Evolutionary conservation across 1,139 yeast genomes (phyloP), one percentile per base, ranked within the genome.

Genomic region (Diutina rugosa): DNA sequence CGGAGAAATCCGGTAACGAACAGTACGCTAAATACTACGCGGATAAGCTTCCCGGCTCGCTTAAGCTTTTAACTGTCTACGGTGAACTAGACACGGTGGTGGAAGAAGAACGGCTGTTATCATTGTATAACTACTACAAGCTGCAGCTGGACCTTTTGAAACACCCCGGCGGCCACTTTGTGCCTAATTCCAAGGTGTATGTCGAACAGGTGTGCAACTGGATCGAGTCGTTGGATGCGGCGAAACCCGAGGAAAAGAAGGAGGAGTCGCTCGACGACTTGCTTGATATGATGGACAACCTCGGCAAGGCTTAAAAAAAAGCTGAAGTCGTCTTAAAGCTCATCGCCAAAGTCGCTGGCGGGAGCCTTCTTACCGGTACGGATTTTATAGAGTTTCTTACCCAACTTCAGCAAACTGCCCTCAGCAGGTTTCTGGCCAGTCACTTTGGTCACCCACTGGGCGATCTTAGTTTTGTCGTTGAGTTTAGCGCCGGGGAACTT

Each of bases 11-110:
- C 38, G 59, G 60, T 59, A 62, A 62, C 7, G 54, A 59, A 46
- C 21, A n/a, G 7, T 69, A 68, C 57, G 61, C 61, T 30, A 57
- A 62, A 5, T 68, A 64, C 57, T 84, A 81, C 41, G 60, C 67
- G 1, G 58, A 58, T 18, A 57, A 58, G 6, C 59, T 58, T 1
- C 61, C 58, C 2, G 55, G 49, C 14, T 44, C 58, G 18, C 55
- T 59, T 12, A 62, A 85, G 55, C 67, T 84, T 1, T 71, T 93
- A 56, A 97, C 90, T 66, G 85, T 93, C 0, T 71, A 84, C 57
- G 98, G 98, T 7, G 91, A 91, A 57, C 71, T 90, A 49, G 99
- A 93, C 65, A 89, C 97, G 0, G 85, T 93, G 16, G 93, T 91
- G 2, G 82, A 85, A n/a, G 90, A 87, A 55, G 85, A 80, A 55